Evolutionary conservation across 2,329 filamentous ascomycete genomes (phyloP), one percentile per base, ranked within the genome.

Genomic region (Nemania sp.): DNA sequence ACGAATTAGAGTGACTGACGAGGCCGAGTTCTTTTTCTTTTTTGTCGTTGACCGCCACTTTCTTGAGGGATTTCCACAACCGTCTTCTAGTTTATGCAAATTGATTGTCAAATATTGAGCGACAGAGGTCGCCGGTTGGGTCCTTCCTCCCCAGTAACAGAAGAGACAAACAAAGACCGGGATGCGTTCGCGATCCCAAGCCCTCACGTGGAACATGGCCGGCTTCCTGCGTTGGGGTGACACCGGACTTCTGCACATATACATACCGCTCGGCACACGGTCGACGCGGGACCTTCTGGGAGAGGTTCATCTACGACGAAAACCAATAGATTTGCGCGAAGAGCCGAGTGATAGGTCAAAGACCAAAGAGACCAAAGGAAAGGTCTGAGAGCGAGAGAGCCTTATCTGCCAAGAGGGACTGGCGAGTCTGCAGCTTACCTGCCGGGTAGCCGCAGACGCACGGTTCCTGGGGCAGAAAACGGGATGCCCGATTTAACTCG

Each of bases 1-100:
- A 53, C 17, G 20, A 34, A n/a, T n/a, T 29, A 29, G 25, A 29
- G 25, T 29, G 51, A 20, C 34, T 20, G n/a, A 52, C 40, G 17
- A 56, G 35, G 51, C 20, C 20, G 54, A 35, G 25, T 29, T 29
- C 25, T 29, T 29, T 25, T 12, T 21, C 17, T 57, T 29, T 29
- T 25, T 12, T 21, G 21, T 57, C 39, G 55, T 57, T 64, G 59
- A 64, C 59, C 59, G 62, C 62, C n/a, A 57, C 35, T 64, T 49
- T 18, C 7, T 15, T 47, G 20, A 12, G 39, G 39, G 13, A 34
- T 34, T 48, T 54, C 37, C 4, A n/a, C 29, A 18, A 15, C 12
- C 13, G 47, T 18, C 46, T 47, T n/a, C 40, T n/a, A 40, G 18
- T 37, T 62, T 35, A 45, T 17, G 53, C n/a, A n/a, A 59, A 54